Percentiles rank a stretch among this genome's conserved stretches.
Conservation (phyloP, 2,329 filamentous ascomycete genomes). For the Ophiostoma novo-ulmi region DNA sequence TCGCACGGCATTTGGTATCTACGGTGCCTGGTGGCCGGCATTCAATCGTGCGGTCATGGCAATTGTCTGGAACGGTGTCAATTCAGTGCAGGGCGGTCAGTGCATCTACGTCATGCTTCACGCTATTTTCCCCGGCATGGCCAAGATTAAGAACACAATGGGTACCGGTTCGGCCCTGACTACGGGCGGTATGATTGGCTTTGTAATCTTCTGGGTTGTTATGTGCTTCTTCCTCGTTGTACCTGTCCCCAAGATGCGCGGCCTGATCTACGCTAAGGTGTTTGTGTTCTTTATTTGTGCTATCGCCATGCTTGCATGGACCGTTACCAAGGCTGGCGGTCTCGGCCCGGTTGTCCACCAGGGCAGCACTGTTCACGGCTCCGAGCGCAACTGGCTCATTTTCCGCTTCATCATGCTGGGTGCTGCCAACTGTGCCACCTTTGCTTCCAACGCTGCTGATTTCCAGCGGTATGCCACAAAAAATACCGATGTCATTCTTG, state of each 20-base stretch:
- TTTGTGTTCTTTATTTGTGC: conserved; percentile 23
- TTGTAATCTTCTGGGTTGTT: conserved; percentile 30
- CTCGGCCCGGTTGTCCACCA: conserved; percentile 30
- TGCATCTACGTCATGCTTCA: conserved; percentile 37
- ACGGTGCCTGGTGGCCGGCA: conserved; percentile 39
- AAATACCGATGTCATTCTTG: conserved; percentile 39
- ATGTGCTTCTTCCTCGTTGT: conserved; percentile 23
- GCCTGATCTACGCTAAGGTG: conserved; percentile 23
- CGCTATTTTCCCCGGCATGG: conserved; percentile 40
- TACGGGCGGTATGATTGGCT: conserved; percentile 21
- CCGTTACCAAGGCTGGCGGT: conserved; percentile 19
- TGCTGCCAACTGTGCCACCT: conserved; percentile 36
- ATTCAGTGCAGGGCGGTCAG: conserved; percentile 22
- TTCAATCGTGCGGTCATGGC: conserved; percentile 43
- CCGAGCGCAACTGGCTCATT: conserved; percentile 36
- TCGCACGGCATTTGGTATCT: conserved; percentile 41
- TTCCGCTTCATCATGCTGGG: conserved; percentile 37
- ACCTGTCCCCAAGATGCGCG: conserved; percentile 24
- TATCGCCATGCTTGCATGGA: conserved; percentile 24
- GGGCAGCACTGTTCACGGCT: conserved; percentile 33
- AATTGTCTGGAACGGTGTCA: conserved; percentile 28
- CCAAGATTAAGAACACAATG: conserved; percentile 35
- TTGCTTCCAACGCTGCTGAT: conserved; percentile 40
- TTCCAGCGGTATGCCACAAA: conserved; percentile 41
- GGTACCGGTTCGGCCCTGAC: conserved; percentile 21